Percentiles rank a stretch among this genome's conserved stretches.
phyloP scores from a whole-genome alignment of 1,284 basidiomycete species.

The Exobasidium cylindrosporum region DNA sequence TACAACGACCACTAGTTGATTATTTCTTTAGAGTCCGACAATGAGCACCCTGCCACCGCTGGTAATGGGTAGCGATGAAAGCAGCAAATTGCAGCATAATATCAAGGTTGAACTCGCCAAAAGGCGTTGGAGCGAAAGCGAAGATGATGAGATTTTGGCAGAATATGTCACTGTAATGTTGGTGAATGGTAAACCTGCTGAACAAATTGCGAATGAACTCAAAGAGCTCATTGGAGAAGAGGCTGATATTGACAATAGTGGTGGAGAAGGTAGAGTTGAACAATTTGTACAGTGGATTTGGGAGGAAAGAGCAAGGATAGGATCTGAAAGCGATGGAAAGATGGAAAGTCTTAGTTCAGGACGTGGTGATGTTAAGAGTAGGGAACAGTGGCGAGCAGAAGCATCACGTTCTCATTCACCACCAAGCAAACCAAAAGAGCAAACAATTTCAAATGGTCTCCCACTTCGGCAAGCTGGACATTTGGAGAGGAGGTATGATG shows the following conservation, averaged over 20 bases:
- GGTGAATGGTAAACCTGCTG: constrained; percentile 19
- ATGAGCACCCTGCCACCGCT: neutral
- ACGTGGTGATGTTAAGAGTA: constrained; percentile 2
- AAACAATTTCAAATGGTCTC: too few relatives aligned
- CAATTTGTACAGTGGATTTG: constrained; percentile 43
- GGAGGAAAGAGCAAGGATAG: constrained; percentile 20
- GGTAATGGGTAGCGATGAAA: neutral
- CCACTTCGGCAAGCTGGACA: too few relatives aligned
- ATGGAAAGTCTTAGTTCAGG: neutral
- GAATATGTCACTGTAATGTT: constrained; percentile 56
- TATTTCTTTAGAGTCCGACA: too few relatives aligned
- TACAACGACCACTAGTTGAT: too few relatives aligned
- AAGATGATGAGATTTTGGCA: constrained; percentile 47
- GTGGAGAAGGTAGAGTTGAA: constrained; percentile 5
- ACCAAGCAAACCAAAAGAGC: too few relatives aligned
- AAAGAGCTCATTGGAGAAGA: constrained; percentile 19
- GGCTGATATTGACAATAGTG: neutral
- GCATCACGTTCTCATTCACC: too few relatives aligned
- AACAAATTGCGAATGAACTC: constrained; percentile 26
- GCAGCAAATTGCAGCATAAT: constrained; percentile 25
- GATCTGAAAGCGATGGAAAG: neutral
- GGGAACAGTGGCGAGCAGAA: constrained; percentile 1
- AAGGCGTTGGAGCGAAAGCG: constrained; percentile 27
- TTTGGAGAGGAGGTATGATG: too few relatives aligned
- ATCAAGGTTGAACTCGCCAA: constrained; percentile 39